Percentiles rank a stretch among this genome's conserved stretches.
These are phyloP conservation scores for Yamadazyma diddensiae DNA, from an alignment of 1,139 yeast species.

Conservation along the genomic window DNA sequence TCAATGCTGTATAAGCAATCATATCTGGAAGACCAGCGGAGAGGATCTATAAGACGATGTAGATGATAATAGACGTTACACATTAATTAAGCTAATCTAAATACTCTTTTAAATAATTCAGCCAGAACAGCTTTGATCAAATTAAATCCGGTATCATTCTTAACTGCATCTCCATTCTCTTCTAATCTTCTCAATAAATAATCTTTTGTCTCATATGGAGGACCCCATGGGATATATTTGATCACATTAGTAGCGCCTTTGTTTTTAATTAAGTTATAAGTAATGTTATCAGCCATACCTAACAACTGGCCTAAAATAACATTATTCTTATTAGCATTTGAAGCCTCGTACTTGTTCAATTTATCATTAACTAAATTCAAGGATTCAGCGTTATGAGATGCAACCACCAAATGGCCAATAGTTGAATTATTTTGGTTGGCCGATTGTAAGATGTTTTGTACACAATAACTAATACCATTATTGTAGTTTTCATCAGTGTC, in stretches of 20 bases:
- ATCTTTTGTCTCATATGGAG: constrained; percentile 90
- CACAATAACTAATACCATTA: constrained; percentile 61
- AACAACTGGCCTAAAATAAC: constrained; percentile 86
- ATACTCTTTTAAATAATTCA: constrained; percentile 41
- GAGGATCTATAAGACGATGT: no score
- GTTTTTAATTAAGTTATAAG: constrained; percentile 66
- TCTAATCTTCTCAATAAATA: constrained; percentile 87
- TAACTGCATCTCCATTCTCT: constrained; percentile 95
- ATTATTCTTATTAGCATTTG: constrained; percentile 49
- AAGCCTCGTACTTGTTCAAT: constrained; percentile 26
- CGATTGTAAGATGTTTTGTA: constrained; percentile 53
- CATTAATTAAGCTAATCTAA: constrained; percentile 17
- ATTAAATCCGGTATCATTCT: constrained; percentile 82
- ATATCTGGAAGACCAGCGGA: constrained; percentile 19
- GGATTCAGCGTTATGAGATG: constrained; percentile 86
- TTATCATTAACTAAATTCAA: constrained; percentile 66
- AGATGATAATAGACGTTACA: constrained; percentile 4
- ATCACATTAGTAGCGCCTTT: constrained; percentile 72
- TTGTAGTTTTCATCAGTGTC: constrained; percentile 79
- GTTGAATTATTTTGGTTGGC: constrained; percentile 43
- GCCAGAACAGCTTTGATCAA: constrained; percentile 56
- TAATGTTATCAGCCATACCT: constrained; percentile 94
- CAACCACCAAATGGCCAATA: constrained; percentile 85
- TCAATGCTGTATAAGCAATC: constrained; percentile 60
- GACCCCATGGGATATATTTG: constrained; percentile 98